Conservation (phyloP, 345 rosid genomes). For the Geranium brycei region DNA sequence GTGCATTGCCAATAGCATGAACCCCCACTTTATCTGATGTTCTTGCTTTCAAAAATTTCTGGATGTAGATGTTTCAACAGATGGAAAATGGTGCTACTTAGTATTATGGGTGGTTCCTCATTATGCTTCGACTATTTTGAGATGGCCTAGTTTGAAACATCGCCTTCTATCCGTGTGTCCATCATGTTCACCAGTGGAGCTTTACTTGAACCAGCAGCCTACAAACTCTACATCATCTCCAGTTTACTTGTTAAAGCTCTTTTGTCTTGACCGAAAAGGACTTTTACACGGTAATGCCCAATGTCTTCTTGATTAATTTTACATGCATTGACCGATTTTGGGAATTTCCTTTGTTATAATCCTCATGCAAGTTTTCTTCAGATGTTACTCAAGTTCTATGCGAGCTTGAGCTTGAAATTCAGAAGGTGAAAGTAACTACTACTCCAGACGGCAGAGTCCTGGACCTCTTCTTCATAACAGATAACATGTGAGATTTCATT, state of each 20-base stretch:
- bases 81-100: slow-evolving; percentile 76
- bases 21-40: background rate
- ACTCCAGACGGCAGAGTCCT: slow-evolving; percentile 71
- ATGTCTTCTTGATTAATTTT: background rate
- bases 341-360: slow-evolving; percentile 8
- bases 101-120: slow-evolving; percentile 67
- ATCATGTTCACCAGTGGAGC: slow-evolving; percentile 31
- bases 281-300: slow-evolving; percentile 51
- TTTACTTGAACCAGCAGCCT: slow-evolving; percentile 29
- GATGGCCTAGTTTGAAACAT: slow-evolving; percentile 65
- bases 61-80: slow-evolving; percentile 65
- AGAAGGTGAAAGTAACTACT: slow-evolving; percentile 73
- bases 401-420: slow-evolving; percentile 78
- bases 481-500: slow-evolving; percentile 42
- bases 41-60: background rate
- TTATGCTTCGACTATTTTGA: slow-evolving; percentile 26
- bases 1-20: background rate
- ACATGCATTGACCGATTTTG: too few relatives aligned
- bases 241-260: slow-evolving; percentile 61
- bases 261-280: slow-evolving; percentile 48
- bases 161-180: slow-evolving; percentile 66
- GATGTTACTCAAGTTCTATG: slow-evolving; percentile 73
- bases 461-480: slow-evolving; percentile 76
- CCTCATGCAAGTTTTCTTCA: slow-evolving; percentile 15
- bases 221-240: slow-evolving; percentile 27